Conservation (phyloP, 106 monocot species). For the Allium sativum region DNA sequence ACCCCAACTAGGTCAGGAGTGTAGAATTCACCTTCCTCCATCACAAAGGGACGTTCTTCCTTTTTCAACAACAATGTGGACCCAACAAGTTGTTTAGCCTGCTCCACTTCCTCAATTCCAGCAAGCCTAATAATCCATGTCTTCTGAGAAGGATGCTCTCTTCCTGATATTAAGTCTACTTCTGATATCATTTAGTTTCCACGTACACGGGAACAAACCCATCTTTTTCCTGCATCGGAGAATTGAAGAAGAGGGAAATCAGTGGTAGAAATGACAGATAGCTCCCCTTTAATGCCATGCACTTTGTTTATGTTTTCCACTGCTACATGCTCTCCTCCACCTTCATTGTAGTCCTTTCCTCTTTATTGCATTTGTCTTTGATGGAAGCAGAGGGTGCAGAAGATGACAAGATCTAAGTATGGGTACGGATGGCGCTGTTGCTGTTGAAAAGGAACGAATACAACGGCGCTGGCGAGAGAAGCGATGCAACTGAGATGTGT, state of each 20-base stretch:
- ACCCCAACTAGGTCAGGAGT: too few relatives aligned
- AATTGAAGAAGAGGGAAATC: slow-evolving; percentile 54
- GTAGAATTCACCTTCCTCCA: too few relatives aligned
- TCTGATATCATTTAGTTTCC: slow-evolving; percentile 46
- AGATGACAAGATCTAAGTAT: too few relatives aligned
- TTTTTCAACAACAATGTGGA: slow-evolving; percentile 59
- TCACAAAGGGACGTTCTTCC: slow-evolving; percentile 70
- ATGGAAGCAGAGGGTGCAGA: too few relatives aligned
- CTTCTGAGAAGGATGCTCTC: slow-evolving; percentile 61
- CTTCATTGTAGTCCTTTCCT: too few relatives aligned
- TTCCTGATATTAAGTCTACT: slow-evolving; percentile 53
- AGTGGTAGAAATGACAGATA: slow-evolving; percentile 35
- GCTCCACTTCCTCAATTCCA: too few relatives aligned
- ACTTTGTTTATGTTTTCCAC: slow-evolving; percentile 31
- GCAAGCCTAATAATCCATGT: slow-evolving; percentile 69
- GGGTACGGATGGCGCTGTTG: too few relatives aligned
- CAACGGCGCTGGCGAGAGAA: too few relatives aligned
- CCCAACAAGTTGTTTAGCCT: slow-evolving; percentile 87
- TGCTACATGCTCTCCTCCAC: too few relatives aligned
- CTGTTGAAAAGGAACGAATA: too few relatives aligned
- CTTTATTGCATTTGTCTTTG: too few relatives aligned
- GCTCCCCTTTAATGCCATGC: slow-evolving; percentile 49
- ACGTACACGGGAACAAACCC: slow-evolving; percentile 48
- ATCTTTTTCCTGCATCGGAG: slow-evolving; percentile 64
- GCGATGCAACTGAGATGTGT: too few relatives aligned